phyloP scores from a whole-genome alignment of 1,139 yeast species.

The Saccharomycopsis hybrid region DNA sequence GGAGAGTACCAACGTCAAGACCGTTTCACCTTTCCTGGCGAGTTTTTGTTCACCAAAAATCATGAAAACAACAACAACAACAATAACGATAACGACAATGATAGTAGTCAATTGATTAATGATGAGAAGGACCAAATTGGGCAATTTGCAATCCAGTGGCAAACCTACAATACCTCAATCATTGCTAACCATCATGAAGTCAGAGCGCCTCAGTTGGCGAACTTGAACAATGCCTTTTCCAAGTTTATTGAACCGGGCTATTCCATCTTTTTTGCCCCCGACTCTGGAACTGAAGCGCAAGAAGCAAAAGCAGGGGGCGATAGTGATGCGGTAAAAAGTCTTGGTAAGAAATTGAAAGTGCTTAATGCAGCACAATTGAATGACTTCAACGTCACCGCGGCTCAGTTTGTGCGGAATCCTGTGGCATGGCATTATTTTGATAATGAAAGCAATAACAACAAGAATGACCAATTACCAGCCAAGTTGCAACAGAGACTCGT shows the following conservation, averaged over 20 bases:
- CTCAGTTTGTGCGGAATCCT: constrained; percentile 11
- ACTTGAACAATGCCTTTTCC: constrained; percentile 16
- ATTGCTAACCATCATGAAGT: constrained; percentile 9
- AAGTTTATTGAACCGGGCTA: constrained; percentile 20
- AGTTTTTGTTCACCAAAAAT: no score
- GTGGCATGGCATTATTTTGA: constrained; percentile 11
- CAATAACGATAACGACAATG: no score
- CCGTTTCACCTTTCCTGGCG: constrained; percentile 12
- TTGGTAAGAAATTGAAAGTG: not conserved
- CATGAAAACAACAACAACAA: not conserved
- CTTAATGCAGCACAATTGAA: not conserved
- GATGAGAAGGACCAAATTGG: not conserved
- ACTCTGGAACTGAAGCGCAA: no score
- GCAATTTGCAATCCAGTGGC: constrained; percentile 20
- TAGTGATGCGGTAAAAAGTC: no score
- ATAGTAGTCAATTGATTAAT: no score
- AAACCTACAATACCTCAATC: constrained; percentile 2
- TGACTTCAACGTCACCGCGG: constrained; percentile 6
- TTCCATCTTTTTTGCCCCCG: constrained; percentile 11
- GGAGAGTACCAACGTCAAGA: constrained; percentile 20
- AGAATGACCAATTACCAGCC: not conserved
- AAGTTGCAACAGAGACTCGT: constrained; percentile 3
- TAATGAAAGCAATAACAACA: not conserved
- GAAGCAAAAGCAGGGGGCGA: no score
- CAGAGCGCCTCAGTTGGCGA: constrained; percentile 3